These are phyloP conservation scores for Sporodiniella umbellata DNA, from an alignment of 371 early-diverging fungal species.

Conservation along the genomic window DNA sequence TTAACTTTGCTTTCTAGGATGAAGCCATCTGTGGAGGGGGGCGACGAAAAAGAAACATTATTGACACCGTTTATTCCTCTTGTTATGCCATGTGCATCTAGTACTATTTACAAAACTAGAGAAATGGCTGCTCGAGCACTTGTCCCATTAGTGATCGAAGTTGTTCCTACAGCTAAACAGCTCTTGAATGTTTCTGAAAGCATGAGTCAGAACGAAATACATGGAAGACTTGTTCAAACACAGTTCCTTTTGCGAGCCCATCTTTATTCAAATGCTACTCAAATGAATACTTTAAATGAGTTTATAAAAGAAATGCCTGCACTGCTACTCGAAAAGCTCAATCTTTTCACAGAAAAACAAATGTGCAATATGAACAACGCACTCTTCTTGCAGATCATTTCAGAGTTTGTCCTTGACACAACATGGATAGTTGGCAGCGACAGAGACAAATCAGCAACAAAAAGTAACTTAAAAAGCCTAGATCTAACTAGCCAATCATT, in stretches of 20 bases:
- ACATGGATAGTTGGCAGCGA: conserved; percentile 32
- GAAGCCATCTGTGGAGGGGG: conserved; percentile 68
- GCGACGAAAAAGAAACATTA: conserved; percentile 34
- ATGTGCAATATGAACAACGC: conserved; percentile 39
- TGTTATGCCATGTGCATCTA: conserved; percentile 71
- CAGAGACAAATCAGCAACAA: conserved; percentile 10
- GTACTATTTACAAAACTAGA: conserved; percentile 78
- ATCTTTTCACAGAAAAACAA: conserved; percentile 18
- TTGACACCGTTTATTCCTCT: conserved; percentile 69
- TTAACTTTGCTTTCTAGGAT: conserved; percentile 73
- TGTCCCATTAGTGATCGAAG: conserved; percentile 63
- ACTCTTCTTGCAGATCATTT: conserved; percentile 45
- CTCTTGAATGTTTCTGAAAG: conserved; percentile 17
- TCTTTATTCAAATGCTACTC: conserved; percentile 34
- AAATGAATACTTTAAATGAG: conserved; percentile 18
- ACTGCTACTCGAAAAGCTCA: conserved; percentile 14
- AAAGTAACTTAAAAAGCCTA: conserved; percentile 14
- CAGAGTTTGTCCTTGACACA: conserved; percentile 53
- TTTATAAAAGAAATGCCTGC: conserved; percentile 40
- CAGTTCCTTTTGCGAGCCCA: conserved; percentile 63
- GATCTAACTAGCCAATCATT: neutral
- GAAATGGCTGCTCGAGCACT: conserved; percentile 86
- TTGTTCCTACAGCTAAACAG: conserved; percentile 38
- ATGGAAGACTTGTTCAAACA: conserved; percentile 69
- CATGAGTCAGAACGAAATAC: conserved; percentile 59